A percentile compares a stretch with the other conserved stretches of the same genome.
phyloP scores from a whole-genome alignment of 78 protist species.

The Protostelium mycophagum region DNA sequence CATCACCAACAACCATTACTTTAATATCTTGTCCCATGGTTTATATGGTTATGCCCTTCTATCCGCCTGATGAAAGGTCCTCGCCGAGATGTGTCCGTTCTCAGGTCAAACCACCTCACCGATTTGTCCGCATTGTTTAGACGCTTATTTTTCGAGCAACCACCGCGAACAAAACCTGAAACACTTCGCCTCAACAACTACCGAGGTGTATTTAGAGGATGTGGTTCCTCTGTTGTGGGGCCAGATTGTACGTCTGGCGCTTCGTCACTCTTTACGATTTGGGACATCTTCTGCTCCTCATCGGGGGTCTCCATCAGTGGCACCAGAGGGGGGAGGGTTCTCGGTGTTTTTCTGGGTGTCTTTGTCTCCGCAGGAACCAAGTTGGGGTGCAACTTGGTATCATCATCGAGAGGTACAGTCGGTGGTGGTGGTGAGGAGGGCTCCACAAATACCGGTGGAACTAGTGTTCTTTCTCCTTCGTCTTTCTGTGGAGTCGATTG shows the following conservation, averaged over 20 bases:
- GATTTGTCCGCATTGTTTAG: too few relatives aligned
- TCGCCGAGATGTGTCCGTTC: too few relatives aligned
- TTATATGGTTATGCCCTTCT: too few relatives aligned
- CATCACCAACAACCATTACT: constrained; percentile 73
- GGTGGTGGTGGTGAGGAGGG: not conserved
- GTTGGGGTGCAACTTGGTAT: not conserved
- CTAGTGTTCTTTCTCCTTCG: not conserved
- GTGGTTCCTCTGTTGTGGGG: not conserved
- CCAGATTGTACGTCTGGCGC: not conserved
- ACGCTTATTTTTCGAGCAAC: too few relatives aligned
- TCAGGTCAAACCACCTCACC: too few relatives aligned
- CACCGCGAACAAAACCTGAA: too few relatives aligned
- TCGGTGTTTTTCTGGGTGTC: not conserved
- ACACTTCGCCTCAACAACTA: too few relatives aligned
- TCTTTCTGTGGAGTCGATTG: not conserved
- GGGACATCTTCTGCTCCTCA: not conserved
- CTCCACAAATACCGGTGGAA: not conserved
- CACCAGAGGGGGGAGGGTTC: not conserved
- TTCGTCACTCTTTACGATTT: not conserved
- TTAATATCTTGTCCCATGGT: constrained; percentile 64
- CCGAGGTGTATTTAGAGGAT: not conserved
- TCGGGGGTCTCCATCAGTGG: not conserved
- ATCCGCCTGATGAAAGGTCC: too few relatives aligned
- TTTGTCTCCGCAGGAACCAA: not conserved
- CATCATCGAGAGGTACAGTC: too few relatives aligned